Evolutionary conservation across 2,329 filamentous ascomycete species (phyloP), one percentile per base, ranked within the genome.

Genomic region (Curvularia lunata): DNA sequence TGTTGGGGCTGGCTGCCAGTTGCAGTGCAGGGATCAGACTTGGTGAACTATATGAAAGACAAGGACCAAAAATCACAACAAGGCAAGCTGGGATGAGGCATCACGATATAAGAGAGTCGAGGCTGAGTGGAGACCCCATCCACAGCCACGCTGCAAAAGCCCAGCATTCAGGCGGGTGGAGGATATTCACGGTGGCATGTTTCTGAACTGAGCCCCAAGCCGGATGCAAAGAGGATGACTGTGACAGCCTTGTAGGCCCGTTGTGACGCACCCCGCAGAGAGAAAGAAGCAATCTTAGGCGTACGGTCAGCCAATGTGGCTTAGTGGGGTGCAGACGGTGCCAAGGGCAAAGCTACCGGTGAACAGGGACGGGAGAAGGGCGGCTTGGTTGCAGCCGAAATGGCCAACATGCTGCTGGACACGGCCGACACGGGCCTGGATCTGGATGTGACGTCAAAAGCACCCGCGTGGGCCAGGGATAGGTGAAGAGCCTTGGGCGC

Each of bases 311-410:
- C 37, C 25, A 30, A 32, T 37, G 37, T 12, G 47, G 37, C 8
- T 48, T 50, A 41, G 42, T 7, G 38, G 2, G 34, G 34, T 25
- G 8, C 4, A 10, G 40, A 18, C 32, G 23, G 37, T 18, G 61
- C 63, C 62, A 63, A 64, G 62, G 12, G 60, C 12, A 19, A 3
- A 34, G 43, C 5, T 16, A 21, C 62, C 62, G 62, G 64, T 66
- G 63, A 64, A 37, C 34, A 49, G 48, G 16, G 16, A 37, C 12
- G 51, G 25, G 18, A 41, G 2, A 12, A 2, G 49, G 5, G 28
- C 47, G 28, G 43, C 25, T 59, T 19, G 37, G 40, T 45, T 13
- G 16, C 41, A 8, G 18, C 32, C 38, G 42, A 48, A 27, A 46
- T 18, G 25, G 37, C 21, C 40, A n/a, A 16, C 13, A 34, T 34